Evolutionary conservation across 1,284 basidiomycete species (phyloP).

Genomic region (Moniliophthora roreri): DNA sequence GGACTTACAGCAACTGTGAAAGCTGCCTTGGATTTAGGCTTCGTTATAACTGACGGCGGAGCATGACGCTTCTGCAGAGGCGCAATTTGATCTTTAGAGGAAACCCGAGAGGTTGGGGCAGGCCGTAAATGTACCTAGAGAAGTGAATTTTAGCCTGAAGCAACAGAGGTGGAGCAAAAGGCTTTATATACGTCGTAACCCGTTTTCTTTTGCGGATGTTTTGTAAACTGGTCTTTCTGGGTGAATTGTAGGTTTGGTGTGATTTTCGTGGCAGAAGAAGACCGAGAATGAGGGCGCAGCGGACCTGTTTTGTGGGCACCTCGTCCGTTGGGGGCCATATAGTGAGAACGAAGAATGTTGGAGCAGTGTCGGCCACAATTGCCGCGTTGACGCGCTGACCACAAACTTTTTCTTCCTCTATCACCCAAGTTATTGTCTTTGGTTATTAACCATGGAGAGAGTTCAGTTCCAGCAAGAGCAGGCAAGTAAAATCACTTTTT

Average conservation of each 20-base stretch:
- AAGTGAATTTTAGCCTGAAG: slow-evolving; percentile 17
- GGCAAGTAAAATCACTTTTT: slow-evolving; percentile 31
- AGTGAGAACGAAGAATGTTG: slow-evolving; percentile 23
- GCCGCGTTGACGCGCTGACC: neutral
- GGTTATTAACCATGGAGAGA: slow-evolving; percentile 71
- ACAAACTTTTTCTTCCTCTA: neutral
- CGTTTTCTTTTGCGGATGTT: slow-evolving; percentile 49
- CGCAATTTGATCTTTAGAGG: slow-evolving; percentile 23
- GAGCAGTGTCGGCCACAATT: neutral
- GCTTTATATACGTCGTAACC: slow-evolving; percentile 34
- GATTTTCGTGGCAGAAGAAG: slow-evolving; percentile 57
- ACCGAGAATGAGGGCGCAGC: slow-evolving; percentile 60
- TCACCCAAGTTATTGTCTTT: slow-evolving; percentile 1
- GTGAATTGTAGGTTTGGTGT: slow-evolving; percentile 64
- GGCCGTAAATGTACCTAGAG: slow-evolving; percentile 32
- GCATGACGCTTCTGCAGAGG: slow-evolving; percentile 18
- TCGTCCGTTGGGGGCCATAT: slow-evolving; percentile 6
- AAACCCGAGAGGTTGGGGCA: slow-evolving; percentile 39
- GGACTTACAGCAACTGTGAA: slow-evolving; percentile 58
- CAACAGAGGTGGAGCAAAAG: slow-evolving; percentile 11
- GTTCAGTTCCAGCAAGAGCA: slow-evolving; percentile 96
- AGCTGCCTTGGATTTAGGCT: slow-evolving; percentile 47
- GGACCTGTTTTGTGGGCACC: slow-evolving; percentile 28
- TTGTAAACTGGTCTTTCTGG: slow-evolving; percentile 54
- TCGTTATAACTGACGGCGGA: slow-evolving; percentile 32